A percentile compares a stretch with the other conserved stretches of the same genome.
These are phyloP conservation scores for Kwoniella sp. DNA, from an alignment of 768 basidiomycete genomes.

Conservation along the genomic window DNA sequence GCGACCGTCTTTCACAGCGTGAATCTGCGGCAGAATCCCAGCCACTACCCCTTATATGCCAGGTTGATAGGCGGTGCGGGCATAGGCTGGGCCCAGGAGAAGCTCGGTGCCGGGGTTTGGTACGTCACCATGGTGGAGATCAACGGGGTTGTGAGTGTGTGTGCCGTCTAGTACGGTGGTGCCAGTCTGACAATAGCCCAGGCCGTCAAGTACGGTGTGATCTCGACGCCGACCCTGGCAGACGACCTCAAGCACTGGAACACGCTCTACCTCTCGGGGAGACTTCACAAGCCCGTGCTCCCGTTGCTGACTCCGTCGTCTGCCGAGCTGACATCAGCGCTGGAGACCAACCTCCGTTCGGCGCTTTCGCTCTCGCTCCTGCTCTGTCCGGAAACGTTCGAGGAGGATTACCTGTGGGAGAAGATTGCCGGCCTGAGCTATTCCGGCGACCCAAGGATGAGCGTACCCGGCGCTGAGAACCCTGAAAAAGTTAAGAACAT, in stretches of 20 bases:
- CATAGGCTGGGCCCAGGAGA: conserved; percentile 68
- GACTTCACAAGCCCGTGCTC: conserved; percentile 85
- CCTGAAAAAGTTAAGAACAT: conserved; percentile 91
- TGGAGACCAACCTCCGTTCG: conserved; percentile 87
- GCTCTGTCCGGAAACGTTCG: conserved; percentile 73
- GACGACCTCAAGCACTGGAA: conserved; percentile 89
- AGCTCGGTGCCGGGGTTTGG: conserved; percentile 75
- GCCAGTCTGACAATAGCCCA: conserved; percentile 45
- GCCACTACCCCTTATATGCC: conserved; percentile 86
- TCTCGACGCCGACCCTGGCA: conserved; percentile 82
- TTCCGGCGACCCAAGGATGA: conserved; percentile 73
- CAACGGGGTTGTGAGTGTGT: conserved; percentile 67
- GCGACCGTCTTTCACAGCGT: conserved; percentile 89
- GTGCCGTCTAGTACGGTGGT: conserved; percentile 20
- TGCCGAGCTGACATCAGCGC: conserved; percentile 65
- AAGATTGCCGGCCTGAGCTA: conserved; percentile 83
- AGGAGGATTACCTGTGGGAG: conserved; percentile 75
- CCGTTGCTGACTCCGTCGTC: neutral
- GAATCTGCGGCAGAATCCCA: conserved; percentile 86
- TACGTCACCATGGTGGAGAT: conserved; percentile 87
- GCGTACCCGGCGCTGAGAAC: conserved; percentile 82
- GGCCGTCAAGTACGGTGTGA: conserved; percentile 96
- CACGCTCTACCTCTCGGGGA: conserved; percentile 84
- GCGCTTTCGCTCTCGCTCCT: conserved; percentile 79
- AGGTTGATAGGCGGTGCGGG: conserved; percentile 76